Evolutionary conservation across 2,329 filamentous ascomycete genomes (phyloP).

Genomic region (Emmonsia crescens): DNA sequence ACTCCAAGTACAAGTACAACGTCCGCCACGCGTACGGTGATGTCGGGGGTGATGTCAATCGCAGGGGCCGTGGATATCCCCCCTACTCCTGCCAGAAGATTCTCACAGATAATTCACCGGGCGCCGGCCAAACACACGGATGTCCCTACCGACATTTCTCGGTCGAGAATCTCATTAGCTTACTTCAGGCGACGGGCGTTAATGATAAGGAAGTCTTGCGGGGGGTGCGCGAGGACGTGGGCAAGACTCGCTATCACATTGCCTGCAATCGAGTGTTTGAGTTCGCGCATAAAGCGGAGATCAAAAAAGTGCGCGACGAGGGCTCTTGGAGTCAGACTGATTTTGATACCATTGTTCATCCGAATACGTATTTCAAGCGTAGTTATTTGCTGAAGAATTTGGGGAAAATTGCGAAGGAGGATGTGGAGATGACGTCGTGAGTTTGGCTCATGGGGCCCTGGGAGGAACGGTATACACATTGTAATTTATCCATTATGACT

Average conservation of each 20-base stretch:
- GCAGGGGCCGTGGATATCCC: slow-evolving; percentile 75
- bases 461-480: background rate
- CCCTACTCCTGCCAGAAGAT: slow-evolving; percentile 95
- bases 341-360: slow-evolving; percentile 90
- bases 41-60: slow-evolving; percentile 82
- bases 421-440: slow-evolving; percentile 44
- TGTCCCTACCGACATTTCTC: slow-evolving; percentile 93
- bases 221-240: slow-evolving; percentile 79
- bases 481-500: slow-evolving; percentile 1
- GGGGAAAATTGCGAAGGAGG: slow-evolving; percentile 41
- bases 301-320: slow-evolving; percentile 66
- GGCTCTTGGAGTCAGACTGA: slow-evolving; percentile 61
- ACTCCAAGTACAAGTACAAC: slow-evolving; percentile 96
- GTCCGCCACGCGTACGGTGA: slow-evolving; percentile 91
- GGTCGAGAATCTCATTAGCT: slow-evolving; percentile 66
- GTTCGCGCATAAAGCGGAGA: slow-evolving; percentile 65
- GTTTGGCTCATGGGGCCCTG: background rate
- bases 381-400: slow-evolving; percentile 82
- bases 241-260: slow-evolving; percentile 81
- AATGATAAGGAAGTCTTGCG: slow-evolving; percentile 65
- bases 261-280: slow-evolving; percentile 97
- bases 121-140: slow-evolving; percentile 82
- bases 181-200: slow-evolving; percentile 71
- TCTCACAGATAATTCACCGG: slow-evolving; percentile 75
- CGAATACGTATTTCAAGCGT: slow-evolving; percentile 95